phyloP scores from a whole-genome alignment of 805 yeast genomes.

The Candida berthetii region DNA sequence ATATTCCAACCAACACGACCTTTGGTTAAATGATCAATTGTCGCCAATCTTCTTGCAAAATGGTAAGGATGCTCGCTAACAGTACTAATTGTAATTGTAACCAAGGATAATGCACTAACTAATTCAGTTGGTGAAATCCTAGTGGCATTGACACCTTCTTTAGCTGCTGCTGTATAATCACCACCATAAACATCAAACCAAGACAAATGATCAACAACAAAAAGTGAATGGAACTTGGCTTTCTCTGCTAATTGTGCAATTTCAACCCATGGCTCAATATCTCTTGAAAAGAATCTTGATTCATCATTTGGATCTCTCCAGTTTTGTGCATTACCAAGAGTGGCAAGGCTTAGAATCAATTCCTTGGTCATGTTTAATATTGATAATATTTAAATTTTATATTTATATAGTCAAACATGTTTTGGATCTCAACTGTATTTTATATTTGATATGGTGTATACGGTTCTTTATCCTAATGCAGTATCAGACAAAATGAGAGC shows the following conservation, averaged over 20 bases:
- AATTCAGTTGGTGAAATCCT: conserved; percentile 30
- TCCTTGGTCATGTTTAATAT: too few species aligned
- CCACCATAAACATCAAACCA: conserved; percentile 29
- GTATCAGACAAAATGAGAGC: too few species aligned
- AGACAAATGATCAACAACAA: conserved; percentile 32
- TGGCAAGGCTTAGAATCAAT: neutral
- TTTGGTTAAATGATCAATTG: conserved; percentile 32
- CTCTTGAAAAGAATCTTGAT: conserved; percentile 17
- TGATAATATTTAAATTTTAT: too few species aligned
- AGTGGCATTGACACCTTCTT: conserved; percentile 24
- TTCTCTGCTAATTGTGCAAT: conserved; percentile 27
- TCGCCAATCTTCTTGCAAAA: conserved; percentile 31
- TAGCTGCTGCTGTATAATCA: conserved; percentile 24
- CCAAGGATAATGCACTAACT: conserved; percentile 35
- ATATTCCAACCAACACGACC: conserved; percentile 41
- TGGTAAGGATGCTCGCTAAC: conserved; percentile 34
- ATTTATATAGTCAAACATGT: too few species aligned
- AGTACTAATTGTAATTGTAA: conserved; percentile 32
- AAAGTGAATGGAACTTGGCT: conserved; percentile 29
- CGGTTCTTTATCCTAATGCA: too few species aligned
- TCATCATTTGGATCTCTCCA: conserved; percentile 23
- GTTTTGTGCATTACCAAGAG: neutral
- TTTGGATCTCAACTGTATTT: too few species aligned
- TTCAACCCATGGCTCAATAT: conserved; percentile 28
- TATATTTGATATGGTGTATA: too few species aligned